Evolutionary conservation across 108 stramenopile species (phyloP).

Genomic region (Asterionellopsis glacialis): DNA sequence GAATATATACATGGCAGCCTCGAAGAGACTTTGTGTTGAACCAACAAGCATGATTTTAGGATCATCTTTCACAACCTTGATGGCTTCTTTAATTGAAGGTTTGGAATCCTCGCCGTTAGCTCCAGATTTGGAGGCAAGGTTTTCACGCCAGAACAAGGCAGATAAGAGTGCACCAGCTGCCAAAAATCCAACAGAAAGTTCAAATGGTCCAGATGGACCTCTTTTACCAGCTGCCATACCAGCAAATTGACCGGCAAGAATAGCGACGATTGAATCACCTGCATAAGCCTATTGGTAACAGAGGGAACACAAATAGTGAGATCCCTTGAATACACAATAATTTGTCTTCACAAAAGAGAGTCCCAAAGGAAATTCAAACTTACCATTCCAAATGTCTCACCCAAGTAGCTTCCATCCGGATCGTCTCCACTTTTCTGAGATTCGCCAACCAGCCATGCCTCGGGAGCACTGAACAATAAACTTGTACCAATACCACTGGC

Average conservation of each 20-base stretch:
- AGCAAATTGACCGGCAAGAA: slow-evolving; percentile 91
- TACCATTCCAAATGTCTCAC: slow-evolving; percentile 92
- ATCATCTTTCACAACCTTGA: slow-evolving; percentile 66
- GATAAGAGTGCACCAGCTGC: slow-evolving; percentile 73
- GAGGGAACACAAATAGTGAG: slow-evolving; percentile 1
- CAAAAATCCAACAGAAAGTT: slow-evolving; percentile 88
- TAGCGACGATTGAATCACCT: slow-evolving; percentile 93
- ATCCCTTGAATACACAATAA: background rate
- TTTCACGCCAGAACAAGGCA: slow-evolving; percentile 89
- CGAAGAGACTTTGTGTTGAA: slow-evolving; percentile 89
- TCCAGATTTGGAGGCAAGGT: slow-evolving; percentile 39
- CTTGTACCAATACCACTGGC: slow-evolving; percentile 89
- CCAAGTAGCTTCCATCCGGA: slow-evolving; percentile 57
- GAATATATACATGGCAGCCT: slow-evolving; percentile 96
- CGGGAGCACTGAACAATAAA: slow-evolving; percentile 82
- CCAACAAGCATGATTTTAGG: slow-evolving; percentile 91
- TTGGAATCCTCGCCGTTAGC: slow-evolving; percentile 13
- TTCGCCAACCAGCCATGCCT: slow-evolving; percentile 96
- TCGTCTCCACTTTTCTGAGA: slow-evolving; percentile 63
- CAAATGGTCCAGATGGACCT: slow-evolving; percentile 96
- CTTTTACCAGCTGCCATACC: slow-evolving; percentile 63
- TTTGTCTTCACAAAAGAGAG: background rate
- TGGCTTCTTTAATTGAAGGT: slow-evolving; percentile 78
- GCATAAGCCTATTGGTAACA: slow-evolving; percentile 63
- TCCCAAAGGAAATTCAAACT: slow-evolving; percentile 5